These are phyloP conservation scores for Epichloe gansuensis DNA, from an alignment of 2,329 filamentous ascomycete species.

Conservation along the genomic window DNA sequence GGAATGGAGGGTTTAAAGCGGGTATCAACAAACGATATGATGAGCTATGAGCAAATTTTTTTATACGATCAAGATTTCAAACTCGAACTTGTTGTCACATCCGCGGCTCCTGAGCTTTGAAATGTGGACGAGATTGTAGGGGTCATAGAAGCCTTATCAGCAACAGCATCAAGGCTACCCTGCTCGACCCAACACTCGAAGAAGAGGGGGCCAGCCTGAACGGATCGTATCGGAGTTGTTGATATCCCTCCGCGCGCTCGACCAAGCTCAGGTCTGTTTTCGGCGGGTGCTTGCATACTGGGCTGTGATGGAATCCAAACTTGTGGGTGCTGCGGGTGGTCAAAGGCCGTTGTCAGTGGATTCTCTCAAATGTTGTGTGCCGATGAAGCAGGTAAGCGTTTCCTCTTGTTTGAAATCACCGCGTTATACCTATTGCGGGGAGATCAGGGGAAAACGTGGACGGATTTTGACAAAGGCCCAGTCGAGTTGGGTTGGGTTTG, in stretches of 20 bases:
- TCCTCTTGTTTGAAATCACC: not conserved
- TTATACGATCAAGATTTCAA: not conserved
- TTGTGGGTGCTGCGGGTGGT: conserved; percentile 37
- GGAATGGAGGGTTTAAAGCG: not conserved
- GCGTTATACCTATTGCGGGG: not conserved
- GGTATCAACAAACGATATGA: not conserved
- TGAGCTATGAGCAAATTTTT: not conserved
- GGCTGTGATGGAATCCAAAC: conserved; percentile 46
- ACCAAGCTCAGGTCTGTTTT: conserved; percentile 16
- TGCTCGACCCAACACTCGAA: conserved; percentile 53
- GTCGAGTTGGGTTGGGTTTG: conserved; percentile 18
- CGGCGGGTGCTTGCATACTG: conserved; percentile 27
- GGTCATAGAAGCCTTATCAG: not conserved
- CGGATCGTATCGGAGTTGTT: conserved; percentile 38
- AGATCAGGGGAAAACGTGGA: no score
- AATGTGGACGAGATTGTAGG: not conserved
- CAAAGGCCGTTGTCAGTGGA: conserved; percentile 1
- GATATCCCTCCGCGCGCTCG: conserved; percentile 23
- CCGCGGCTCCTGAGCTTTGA: not conserved
- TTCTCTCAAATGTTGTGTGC: not conserved
- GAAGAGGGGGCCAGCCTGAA: conserved; percentile 46
- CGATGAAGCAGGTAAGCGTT: no score
- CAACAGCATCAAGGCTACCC: not conserved
- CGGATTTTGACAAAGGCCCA: no score
- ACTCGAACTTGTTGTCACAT: not conserved